These are phyloP conservation scores for Verbena officinalis DNA, from an alignment of 257 asterid genomes.

Conservation along the genomic window DNA sequence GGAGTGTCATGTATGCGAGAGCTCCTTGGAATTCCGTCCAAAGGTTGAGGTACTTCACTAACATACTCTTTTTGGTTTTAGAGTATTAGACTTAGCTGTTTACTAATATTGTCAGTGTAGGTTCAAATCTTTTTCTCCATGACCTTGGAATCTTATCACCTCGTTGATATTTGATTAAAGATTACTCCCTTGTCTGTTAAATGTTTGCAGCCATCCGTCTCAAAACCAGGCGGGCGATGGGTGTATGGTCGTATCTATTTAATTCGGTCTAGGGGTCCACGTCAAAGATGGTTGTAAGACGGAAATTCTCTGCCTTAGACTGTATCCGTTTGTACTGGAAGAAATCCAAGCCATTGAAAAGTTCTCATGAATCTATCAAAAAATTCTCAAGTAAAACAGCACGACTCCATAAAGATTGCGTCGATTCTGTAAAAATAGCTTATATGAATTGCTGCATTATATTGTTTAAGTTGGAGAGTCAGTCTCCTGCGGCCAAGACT, in stretches of 20 bases:
- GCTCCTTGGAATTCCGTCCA: slow-evolving; percentile 88
- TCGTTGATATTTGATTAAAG: background rate
- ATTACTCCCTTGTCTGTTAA: background rate
- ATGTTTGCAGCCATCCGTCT: slow-evolving; percentile 61
- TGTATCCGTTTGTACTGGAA: slow-evolving; percentile 27
- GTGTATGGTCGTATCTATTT: slow-evolving; percentile 97
- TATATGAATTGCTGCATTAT: background rate
- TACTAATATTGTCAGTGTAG: no score
- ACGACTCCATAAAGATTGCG: background rate
- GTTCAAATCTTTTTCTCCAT: background rate
- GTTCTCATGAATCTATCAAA: background rate
- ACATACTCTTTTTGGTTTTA: background rate
- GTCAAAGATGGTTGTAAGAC: slow-evolving; percentile 54
- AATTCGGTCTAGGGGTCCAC: slow-evolving; percentile 57
- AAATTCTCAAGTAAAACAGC: background rate
- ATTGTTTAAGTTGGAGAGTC: background rate
- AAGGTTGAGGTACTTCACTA: slow-evolving; percentile 71
- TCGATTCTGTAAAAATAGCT: background rate
- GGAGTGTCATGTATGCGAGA: slow-evolving; percentile 92
- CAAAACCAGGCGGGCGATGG: slow-evolving; percentile 73
- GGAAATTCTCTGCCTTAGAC: background rate
- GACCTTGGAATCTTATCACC: background rate
- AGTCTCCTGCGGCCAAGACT: background rate
- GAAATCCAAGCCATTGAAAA: slow-evolving; percentile 20
- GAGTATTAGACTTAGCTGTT: slow-evolving; percentile 1